A percentile compares a stretch with the other conserved stretches of the same genome.
phyloP scores from a whole-genome alignment of 257 asterid species.

The Scutellaria minor region DNA sequence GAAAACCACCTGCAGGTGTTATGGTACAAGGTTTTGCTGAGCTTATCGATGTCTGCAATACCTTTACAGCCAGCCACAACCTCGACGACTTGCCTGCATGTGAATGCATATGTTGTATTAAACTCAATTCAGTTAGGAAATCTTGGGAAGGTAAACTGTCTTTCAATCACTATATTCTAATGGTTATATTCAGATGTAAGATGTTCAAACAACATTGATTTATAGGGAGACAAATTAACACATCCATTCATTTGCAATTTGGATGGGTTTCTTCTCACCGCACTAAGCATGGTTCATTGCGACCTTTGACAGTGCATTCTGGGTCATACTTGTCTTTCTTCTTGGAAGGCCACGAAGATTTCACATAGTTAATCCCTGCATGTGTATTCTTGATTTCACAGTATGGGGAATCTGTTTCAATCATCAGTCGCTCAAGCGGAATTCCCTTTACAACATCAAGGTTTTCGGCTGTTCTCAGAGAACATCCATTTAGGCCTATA shows the following conservation, averaged over 20 bases:
- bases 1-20: conserved; percentile 81
- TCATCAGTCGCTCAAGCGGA: conserved; percentile 82
- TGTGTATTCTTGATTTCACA: conserved; percentile 92
- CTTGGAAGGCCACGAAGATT: conserved; percentile 86
- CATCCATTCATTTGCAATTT: background rate
- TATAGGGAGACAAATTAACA: no score
- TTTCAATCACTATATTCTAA: background rate
- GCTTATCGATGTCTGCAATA: conserved; percentile 64
- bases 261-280: conserved; percentile 55
- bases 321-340: conserved; percentile 86
- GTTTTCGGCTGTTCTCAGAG: conserved; percentile 80
- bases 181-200: background rate
- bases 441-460: conserved; percentile 87
- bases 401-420: conserved; percentile 96
- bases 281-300: conserved; percentile 94
- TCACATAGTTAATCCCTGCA: conserved; percentile 77
- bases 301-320: conserved; percentile 85
- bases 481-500: conserved; percentile 87
- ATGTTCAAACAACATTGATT: background rate
- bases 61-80: conserved; percentile 95
- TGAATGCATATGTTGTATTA: conserved; percentile 14
- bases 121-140: conserved; percentile 4
- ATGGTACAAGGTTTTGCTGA: conserved; percentile 78
- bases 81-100: conserved; percentile 89
- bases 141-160: background rate